Conservation (phyloP, 2,329 filamentous ascomycete genomes). For the Didymella exigua region DNA sequence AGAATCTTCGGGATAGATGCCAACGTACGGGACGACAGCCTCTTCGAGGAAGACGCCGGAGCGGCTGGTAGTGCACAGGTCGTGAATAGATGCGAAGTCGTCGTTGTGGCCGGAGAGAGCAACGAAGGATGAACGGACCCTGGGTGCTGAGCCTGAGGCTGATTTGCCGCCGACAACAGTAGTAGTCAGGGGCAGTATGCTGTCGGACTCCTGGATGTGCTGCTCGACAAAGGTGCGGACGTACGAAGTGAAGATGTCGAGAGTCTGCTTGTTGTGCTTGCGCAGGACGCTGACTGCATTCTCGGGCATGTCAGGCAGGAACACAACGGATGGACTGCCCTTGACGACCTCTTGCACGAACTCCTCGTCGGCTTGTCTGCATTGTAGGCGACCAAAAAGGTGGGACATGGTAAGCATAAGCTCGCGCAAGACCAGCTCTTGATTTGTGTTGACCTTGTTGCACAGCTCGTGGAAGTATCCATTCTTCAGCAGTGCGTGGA, state of each 20-base stretch:
- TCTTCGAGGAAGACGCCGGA: constrained; percentile 76
- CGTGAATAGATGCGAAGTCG: constrained; percentile 66
- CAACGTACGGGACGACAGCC: constrained; percentile 71
- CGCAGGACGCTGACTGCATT: constrained; percentile 62
- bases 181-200: constrained; percentile 64
- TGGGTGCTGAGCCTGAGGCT: constrained; percentile 37
- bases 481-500: constrained; percentile 73
- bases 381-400: constrained; percentile 68
- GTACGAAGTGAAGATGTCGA: constrained; percentile 71
- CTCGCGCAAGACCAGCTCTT: constrained; percentile 58
- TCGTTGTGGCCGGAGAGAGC: constrained; percentile 73
- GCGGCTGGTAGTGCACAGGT: constrained; percentile 70
- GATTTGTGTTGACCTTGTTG: constrained; percentile 58
- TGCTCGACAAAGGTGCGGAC: constrained; percentile 72
- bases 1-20: constrained; percentile 63
- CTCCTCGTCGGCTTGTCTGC: constrained; percentile 54
- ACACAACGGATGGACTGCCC: constrained; percentile 66
- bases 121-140: constrained; percentile 70
- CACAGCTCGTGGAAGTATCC: constrained; percentile 74
- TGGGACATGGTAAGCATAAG: constrained; percentile 73
- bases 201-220: constrained; percentile 62
- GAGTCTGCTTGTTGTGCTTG: constrained; percentile 68
- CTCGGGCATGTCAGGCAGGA: constrained; percentile 67
- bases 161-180: constrained; percentile 51
- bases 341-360: constrained; percentile 58